Percentiles rank a stretch among this genome's conserved stretches.
Conservation (phyloP, 495 filamentous ascomycete genomes). For the Pyrenula massariospora region DNA sequence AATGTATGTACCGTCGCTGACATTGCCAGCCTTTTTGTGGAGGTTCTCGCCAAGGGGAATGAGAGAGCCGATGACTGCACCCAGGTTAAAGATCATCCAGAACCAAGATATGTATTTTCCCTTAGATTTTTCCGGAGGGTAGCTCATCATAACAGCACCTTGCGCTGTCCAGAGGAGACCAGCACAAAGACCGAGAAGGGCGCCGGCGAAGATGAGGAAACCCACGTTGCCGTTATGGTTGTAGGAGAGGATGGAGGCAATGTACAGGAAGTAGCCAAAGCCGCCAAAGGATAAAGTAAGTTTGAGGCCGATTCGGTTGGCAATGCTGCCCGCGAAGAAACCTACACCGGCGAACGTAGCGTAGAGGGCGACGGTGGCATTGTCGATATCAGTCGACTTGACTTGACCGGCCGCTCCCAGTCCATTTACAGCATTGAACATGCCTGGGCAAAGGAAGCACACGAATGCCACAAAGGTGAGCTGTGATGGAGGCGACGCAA, state of each 20-base stretch:
- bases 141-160: slow-evolving; percentile 92
- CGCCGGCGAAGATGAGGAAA: slow-evolving; percentile 46
- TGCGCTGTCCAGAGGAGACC: slow-evolving; percentile 87
- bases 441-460: slow-evolving; percentile 83
- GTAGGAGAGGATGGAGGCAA: slow-evolving; percentile 66
- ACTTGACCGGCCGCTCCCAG: slow-evolving; percentile 66
- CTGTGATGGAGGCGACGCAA: slow-evolving; percentile 65
- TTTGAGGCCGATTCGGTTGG: slow-evolving; percentile 65
- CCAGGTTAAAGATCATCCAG: slow-evolving; percentile 93
- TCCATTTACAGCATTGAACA: slow-evolving; percentile 69
- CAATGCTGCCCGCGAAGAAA: slow-evolving; percentile 74
- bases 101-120: slow-evolving; percentile 84
- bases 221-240: slow-evolving; percentile 60
- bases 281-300: slow-evolving; percentile 68
- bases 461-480: slow-evolving; percentile 68
- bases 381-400: slow-evolving; percentile 49
- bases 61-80: slow-evolving; percentile 80
- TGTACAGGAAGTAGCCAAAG: slow-evolving; percentile 78
- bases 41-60: slow-evolving; percentile 76
- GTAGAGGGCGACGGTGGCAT: slow-evolving; percentile 65
- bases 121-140: slow-evolving; percentile 71
- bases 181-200: slow-evolving; percentile 59
- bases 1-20: slow-evolving; percentile 79
- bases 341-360: slow-evolving; percentile 76
- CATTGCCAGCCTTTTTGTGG: slow-evolving; percentile 43